These are phyloP conservation scores for Manihot esculenta DNA, from an alignment of 441 rosid species.

Conservation along the genomic window DNA sequence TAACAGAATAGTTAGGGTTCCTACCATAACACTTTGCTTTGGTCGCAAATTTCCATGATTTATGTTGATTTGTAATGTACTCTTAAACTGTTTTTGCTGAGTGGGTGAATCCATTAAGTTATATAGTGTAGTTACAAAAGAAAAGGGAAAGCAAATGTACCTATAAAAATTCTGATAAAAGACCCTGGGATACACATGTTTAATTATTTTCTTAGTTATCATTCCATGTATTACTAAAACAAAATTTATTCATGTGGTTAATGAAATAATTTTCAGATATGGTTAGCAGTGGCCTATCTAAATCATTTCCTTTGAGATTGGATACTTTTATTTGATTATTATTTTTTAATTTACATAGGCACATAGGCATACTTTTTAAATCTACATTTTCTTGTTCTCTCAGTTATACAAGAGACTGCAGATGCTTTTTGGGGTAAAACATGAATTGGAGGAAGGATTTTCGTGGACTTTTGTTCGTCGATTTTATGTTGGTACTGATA, in stretches of 20 bases:
- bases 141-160: too few species aligned
- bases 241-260: not conserved
- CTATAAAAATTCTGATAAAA: not conserved
- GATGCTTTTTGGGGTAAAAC: slow-evolving; percentile 74
- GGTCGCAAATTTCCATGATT: not conserved
- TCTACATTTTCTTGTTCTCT: not conserved
- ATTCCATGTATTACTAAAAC: not conserved
- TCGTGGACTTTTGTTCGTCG: slow-evolving; percentile 82
- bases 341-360: not conserved
- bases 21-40: not conserved
- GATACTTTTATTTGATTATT: not conserved
- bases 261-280: not conserved
- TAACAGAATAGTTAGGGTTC: too few species aligned
- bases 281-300: not conserved
- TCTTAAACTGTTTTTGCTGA: too few species aligned
- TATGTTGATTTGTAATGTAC: too few species aligned
- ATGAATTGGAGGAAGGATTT: slow-evolving; percentile 77
- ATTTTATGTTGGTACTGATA: slow-evolving; percentile 53
- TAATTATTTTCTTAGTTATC: not conserved
- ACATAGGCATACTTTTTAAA: not conserved
- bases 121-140: not conserved
- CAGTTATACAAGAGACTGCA: slow-evolving; percentile 66
- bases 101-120: too few species aligned
- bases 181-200: not conserved
- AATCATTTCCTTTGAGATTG: not conserved